These are phyloP conservation scores for Microbotryomycetes sp. DNA, from an alignment of 1,284 basidiomycete species.

Conservation along the genomic window DNA sequence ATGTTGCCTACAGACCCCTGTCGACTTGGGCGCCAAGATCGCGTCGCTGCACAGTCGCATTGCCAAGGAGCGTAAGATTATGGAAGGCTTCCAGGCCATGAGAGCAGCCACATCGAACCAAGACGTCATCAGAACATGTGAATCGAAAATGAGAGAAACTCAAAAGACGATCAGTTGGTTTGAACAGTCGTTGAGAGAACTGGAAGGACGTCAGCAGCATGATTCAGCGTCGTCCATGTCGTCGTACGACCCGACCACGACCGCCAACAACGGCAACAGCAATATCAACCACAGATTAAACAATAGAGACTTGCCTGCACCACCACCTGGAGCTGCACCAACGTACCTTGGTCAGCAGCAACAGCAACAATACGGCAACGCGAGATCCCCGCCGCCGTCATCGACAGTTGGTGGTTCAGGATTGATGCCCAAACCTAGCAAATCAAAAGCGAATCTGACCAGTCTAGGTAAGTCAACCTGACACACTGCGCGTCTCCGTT, in stretches of 20 bases:
- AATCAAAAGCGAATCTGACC: slow-evolving; percentile 33
- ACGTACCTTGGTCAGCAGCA: no score
- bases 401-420: neutral
- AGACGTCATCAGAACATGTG: slow-evolving; percentile 65
- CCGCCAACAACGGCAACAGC: slow-evolving; percentile 25
- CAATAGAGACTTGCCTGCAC: slow-evolving; percentile 8
- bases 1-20: neutral
- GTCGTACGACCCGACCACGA: slow-evolving; percentile 36
- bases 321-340: slow-evolving; percentile 27
- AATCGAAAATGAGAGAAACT: slow-evolving; percentile 81
- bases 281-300: neutral
- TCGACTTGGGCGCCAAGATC: slow-evolving; percentile 54
- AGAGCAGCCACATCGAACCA: slow-evolving; percentile 76
- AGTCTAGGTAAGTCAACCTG: slow-evolving; percentile 30
- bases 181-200: slow-evolving; percentile 73
- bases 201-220: slow-evolving; percentile 48
- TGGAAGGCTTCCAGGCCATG: slow-evolving; percentile 74
- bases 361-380: slow-evolving; percentile 14
- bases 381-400: neutral
- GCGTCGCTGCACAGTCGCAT: slow-evolving; percentile 84
- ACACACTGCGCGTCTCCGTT: neutral
- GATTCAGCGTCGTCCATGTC: slow-evolving; percentile 37
- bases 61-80: slow-evolving; percentile 83
- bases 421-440: neutral
- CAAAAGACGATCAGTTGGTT: slow-evolving; percentile 81